phyloP scores from a whole-genome alignment of 108 stramenopile genomes.

The Nitzschia sp. region DNA sequence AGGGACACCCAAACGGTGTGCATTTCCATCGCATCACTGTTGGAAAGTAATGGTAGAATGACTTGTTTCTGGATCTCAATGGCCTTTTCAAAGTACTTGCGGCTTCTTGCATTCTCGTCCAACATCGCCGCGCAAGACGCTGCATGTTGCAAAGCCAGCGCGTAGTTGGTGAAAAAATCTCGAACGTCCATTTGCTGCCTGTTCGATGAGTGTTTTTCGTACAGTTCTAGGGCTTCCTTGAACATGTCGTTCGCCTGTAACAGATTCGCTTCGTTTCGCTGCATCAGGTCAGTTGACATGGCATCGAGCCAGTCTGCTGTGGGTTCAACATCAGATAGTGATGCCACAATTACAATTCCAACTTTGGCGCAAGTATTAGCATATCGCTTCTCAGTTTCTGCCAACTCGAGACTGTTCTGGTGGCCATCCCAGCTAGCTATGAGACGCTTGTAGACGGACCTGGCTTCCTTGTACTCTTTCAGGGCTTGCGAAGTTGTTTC shows the following conservation, averaged over 20 bases:
- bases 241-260: conserved; percentile 4
- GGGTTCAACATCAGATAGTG: neutral
- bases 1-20: neutral
- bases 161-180: neutral
- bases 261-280: neutral
- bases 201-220: neutral
- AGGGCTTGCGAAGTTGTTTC: neutral
- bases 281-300: neutral
- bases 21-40: neutral
- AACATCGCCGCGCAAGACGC: neutral
- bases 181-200: neutral
- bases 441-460: neutral
- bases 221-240: neutral
- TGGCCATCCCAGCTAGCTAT: neutral
- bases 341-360: neutral
- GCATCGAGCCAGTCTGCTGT: neutral
- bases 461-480: conserved; percentile 3
- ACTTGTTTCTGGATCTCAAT: neutral
- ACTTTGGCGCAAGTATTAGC: neutral
- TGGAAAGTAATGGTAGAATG: neutral
- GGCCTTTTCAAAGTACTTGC: neutral
- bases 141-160: conserved; percentile 8
- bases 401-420: neutral
- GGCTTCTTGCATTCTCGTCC: neutral
- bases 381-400: neutral